These are phyloP conservation scores for Spergularia bocconei DNA, from an alignment of 148 eudicot genomes.

Conservation along the genomic window DNA sequence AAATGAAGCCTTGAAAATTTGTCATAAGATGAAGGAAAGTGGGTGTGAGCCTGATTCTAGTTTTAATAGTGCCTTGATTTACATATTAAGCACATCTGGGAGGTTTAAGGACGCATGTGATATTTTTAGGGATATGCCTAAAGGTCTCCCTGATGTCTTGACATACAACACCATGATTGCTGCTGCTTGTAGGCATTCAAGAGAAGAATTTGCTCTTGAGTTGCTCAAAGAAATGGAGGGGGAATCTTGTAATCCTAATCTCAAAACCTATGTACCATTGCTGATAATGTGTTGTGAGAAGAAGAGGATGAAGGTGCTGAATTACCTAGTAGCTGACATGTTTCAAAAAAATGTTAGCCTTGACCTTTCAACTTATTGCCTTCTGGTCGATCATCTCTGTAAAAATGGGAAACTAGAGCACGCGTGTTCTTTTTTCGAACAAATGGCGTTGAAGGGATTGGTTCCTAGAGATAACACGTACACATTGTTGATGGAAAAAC, in stretches of 20 bases:
- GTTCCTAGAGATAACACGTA: conserved; percentile 48
- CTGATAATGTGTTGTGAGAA: conserved; percentile 69
- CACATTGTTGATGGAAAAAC: conserved; percentile 43
- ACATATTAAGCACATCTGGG: conserved; percentile 47
- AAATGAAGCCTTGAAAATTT: conserved; percentile 51
- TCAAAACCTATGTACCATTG: conserved; percentile 60
- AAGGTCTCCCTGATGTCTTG: conserved; percentile 42
- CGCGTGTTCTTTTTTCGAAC: conserved; percentile 68
- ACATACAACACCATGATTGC: conserved; percentile 69
- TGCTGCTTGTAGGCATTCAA: conserved; percentile 44
- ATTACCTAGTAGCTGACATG: conserved; percentile 68
- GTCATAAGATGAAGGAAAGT: conserved; percentile 54
- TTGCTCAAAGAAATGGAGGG: conserved; percentile 66
- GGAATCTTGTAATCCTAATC: conserved; percentile 47
- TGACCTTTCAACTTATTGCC: conserved; percentile 58
- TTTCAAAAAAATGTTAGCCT: conserved; percentile 56
- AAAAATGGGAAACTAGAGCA: conserved; percentile 54
- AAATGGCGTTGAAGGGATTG: conserved; percentile 51
- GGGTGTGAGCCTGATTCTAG: conserved; percentile 59
- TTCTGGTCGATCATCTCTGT: conserved; percentile 58
- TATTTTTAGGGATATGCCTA: conserved; percentile 64
- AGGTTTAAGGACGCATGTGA: conserved; percentile 65
- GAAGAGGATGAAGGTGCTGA: conserved; percentile 75
- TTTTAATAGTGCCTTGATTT: conserved; percentile 61
- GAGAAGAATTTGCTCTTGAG: conserved; percentile 71